These are phyloP conservation scores for Ogataea ganodermae DNA, from an alignment of 805 yeast species.

Conservation along the genomic window DNA sequence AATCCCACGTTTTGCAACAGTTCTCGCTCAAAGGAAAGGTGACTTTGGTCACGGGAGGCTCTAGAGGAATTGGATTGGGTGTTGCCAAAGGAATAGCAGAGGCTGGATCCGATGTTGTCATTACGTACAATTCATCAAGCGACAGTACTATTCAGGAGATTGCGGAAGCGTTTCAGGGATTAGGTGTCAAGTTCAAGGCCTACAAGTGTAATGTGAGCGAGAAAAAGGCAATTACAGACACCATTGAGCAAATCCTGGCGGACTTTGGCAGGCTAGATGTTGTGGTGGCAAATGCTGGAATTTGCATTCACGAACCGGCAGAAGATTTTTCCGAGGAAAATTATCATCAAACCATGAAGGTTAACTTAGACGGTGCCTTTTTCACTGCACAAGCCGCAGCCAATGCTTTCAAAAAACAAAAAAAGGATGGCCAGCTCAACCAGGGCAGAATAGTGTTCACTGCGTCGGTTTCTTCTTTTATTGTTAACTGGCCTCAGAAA, in stretches of 20 bases:
- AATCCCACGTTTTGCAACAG: constrained; percentile 14
- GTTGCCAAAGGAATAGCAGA: constrained; percentile 54
- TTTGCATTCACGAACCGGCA: constrained; percentile 34
- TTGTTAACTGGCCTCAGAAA: constrained; percentile 50
- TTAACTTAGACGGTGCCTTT: constrained; percentile 49
- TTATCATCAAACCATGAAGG: constrained; percentile 43
- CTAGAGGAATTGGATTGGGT: constrained; percentile 58
- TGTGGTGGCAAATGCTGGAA: constrained; percentile 46
- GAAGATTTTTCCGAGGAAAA: constrained; percentile 30
- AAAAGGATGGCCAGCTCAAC: constrained; percentile 21
- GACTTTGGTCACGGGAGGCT: constrained; percentile 55
- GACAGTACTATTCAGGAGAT: constrained; percentile 16
- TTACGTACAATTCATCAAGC: constrained; percentile 37
- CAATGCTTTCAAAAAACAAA: constrained; percentile 44
- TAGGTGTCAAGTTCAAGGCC: constrained; percentile 24
- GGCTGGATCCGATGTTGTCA: constrained; percentile 45
- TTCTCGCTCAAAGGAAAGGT: constrained; percentile 44
- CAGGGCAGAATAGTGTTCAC: constrained; percentile 50
- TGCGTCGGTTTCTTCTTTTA: constrained; percentile 51
- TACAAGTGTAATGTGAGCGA: constrained; percentile 38
- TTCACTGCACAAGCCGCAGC: constrained; percentile 52
- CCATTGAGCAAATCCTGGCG: constrained; percentile 30
- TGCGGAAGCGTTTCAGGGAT: constrained; percentile 10
- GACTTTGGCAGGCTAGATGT: constrained; percentile 44
- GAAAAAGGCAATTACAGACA: constrained; percentile 31